Conservation (phyloP, 345 rosid species). For the Clausena lansium region DNA sequence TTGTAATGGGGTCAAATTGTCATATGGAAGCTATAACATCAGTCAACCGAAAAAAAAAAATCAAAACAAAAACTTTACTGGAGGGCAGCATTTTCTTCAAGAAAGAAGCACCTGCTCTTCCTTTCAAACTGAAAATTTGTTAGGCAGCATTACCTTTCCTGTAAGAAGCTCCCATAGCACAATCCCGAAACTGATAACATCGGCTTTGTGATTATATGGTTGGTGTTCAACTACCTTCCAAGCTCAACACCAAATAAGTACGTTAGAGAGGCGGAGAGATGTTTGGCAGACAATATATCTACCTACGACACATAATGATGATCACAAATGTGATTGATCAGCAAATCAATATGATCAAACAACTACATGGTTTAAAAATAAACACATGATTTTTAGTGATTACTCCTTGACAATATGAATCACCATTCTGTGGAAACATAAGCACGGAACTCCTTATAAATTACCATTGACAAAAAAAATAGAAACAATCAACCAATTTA, state of each 20-base stretch:
- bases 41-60: not conserved
- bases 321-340: not conserved
- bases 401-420: not conserved
- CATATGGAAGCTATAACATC: conserved; percentile 54
- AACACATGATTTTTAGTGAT: not conserved
- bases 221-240: conserved; percentile 66
- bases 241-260: conserved; percentile 20
- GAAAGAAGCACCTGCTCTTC: not conserved
- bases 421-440: conserved; percentile 1
- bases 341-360: not conserved
- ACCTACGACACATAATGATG: conserved; percentile 6
- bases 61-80: not conserved
- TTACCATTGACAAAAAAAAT: not conserved
- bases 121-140: not conserved
- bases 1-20: conserved; percentile 56
- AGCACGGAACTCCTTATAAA: not conserved
- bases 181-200: conserved; percentile 62
- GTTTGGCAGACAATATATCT: not conserved
- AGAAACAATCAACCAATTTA: conserved; percentile 2
- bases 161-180: conserved; percentile 71
- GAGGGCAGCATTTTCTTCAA: not conserved
- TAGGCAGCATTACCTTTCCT: conserved; percentile 44
- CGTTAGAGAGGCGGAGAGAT: conserved; percentile 16
- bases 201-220: conserved; percentile 62
- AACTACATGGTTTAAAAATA: not conserved